Evolutionary conservation across 2,329 filamentous ascomycete species (phyloP).

Genomic region (Leptosphaerulina australis): DNA sequence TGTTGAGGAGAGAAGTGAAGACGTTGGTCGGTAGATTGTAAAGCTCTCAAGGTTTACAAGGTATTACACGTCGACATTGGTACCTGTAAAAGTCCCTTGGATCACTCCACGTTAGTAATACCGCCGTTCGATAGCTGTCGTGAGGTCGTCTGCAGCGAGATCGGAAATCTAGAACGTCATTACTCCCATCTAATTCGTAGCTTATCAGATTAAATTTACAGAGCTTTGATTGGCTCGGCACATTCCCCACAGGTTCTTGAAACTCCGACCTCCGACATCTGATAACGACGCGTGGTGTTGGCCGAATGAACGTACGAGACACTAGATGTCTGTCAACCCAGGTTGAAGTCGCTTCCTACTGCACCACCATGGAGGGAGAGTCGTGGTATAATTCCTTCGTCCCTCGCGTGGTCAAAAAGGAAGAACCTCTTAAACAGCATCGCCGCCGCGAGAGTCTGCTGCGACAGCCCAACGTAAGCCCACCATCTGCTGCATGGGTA

Average conservation of each 20-base stretch:
- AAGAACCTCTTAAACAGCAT: slow-evolving; percentile 56
- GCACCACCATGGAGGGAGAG: slow-evolving; percentile 68
- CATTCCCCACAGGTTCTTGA: background rate
- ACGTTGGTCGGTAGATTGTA: background rate
- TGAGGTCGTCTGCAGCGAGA: slow-evolving; percentile 10
- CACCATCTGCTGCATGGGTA: slow-evolving; percentile 41
- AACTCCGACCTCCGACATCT: slow-evolving; percentile 12
- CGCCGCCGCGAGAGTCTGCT: slow-evolving; percentile 73
- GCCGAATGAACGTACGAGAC: slow-evolving; percentile 7
- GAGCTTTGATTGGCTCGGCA: background rate
- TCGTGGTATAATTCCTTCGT: slow-evolving; percentile 79
- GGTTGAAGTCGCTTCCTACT: slow-evolving; percentile 13
- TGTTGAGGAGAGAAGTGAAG: slow-evolving; percentile 10
- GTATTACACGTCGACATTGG: background rate
- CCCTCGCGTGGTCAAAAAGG: slow-evolving; percentile 63
- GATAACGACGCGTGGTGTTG: slow-evolving; percentile 11
- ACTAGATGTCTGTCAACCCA: slow-evolving; percentile 10
- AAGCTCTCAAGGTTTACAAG: background rate
- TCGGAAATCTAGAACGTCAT: slow-evolving; percentile 29
- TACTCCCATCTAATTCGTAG: slow-evolving; percentile 8
- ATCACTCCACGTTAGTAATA: slow-evolving; percentile 13
- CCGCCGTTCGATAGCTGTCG: slow-evolving; percentile 17
- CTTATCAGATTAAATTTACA: slow-evolving; percentile 14
- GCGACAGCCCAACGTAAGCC: slow-evolving; percentile 57
- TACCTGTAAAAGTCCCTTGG: background rate